Base-by-base conservation (phyloP, 1,139 yeast species). In the Scheffersomyces lignicola region DNA sequence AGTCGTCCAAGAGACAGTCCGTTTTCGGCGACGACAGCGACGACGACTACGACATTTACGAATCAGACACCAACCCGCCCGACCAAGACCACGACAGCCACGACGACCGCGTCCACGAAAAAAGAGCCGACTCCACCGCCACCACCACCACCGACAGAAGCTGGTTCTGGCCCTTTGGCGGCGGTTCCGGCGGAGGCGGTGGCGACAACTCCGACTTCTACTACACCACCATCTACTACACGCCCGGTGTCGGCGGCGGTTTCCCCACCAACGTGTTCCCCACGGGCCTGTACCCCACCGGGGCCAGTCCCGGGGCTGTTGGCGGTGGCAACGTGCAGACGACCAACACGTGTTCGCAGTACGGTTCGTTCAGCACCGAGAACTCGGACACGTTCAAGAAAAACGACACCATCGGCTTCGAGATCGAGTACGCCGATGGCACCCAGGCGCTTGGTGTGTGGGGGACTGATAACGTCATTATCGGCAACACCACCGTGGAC, bases 341-440 rank as follows among this genome's bases (percentile, higher is more conserved):
- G 21, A 18, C 58, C 13, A 52, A 52, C 34, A 48, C 63, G 2
- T 69, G 75, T 47, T 64, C 73, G 2, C 35, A 51, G 5, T 56
- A 56, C 38, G 76, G 76, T 2, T 62, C 73, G 2, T 69, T 69
- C 47, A 51, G 59, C 38, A 65, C 71, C 12, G 61, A 43, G 2
- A 41, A 45, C 5, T 65, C 73, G 3, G 53, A 50, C 32, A 34
- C 68, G 2, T 69, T 65, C 52, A 44, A 50, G n/a, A 36, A 42
- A 26, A 70, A 69, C 44, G 18, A 37, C 31, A 49, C 70, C 2
- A 69, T 69, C 3, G 54, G 60, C 2, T 70, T 70, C 42, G 12
- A 31, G 33, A 83, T 83, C 47, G 41, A 60, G 20, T 86, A 86
- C 48, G 90, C 81, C 21, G 95, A 85, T 54, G 52, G 56, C 6